Base-by-base conservation (phyloP, 306 rosid genomes). In the Corylus americana region DNA sequence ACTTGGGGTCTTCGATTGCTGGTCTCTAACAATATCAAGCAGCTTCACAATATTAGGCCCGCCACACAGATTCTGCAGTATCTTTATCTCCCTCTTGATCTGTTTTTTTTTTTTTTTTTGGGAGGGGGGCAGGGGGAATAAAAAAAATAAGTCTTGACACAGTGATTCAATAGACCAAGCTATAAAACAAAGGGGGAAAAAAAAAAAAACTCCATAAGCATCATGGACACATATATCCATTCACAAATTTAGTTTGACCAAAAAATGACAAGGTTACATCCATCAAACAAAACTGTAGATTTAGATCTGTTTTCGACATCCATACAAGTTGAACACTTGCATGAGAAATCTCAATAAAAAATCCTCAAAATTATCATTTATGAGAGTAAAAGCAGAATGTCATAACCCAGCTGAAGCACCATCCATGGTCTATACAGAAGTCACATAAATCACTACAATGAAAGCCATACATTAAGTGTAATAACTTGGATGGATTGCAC, bases 71-170 rank as follows among this genome's bases (percentile, higher is more conserved):
- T 93, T 93, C 89, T 93, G 98, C 74, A 93, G 85, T 82, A 93
- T 93, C 82, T 93, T 93, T 74, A 93, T 93, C 85, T 93, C 98
- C 91, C 98, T 93, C 90, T 93, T 93, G 84, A 93, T 93, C 98
- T 93, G 97, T 88, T 82, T 31, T 81, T 16, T 39, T 64, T 25
- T 25, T 13, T 29, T 31, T 31, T 35, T 14, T 16, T 22, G 25
- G 25, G 25, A 22, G 8, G 48, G 20, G 44, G 25, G 48, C 2
- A 39, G 10, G 45, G 22, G 22, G 17, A 8, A 79, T 29, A 51
- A 63, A 45, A 71, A 76, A 74, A 20, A 59, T 62, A 50, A 81
- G 72, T 18, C 22, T 27, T 67, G 45, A 44, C 2, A 13, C 48
- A 47, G 71, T 20, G 31, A 67, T 35, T 44, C 37, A 17, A 29